Conservation (phyloP, 192 early-diverging fungal genomes). For the Lobosporangium transversale region DNA sequence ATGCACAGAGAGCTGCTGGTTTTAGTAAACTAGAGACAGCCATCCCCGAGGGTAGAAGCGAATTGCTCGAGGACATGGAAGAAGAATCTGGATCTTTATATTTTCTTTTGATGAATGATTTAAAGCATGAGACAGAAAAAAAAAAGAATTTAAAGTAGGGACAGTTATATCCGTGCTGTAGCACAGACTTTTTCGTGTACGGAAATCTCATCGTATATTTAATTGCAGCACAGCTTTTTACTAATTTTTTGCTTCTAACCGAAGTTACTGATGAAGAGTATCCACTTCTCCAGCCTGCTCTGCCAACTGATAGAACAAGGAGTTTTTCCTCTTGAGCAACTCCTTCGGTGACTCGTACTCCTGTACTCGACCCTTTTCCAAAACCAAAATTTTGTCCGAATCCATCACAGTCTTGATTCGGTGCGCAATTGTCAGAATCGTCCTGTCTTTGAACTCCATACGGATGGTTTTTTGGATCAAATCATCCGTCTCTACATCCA, state of each 20-base stretch:
- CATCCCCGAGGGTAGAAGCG: slow-evolving; percentile 20
- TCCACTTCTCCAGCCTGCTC: slow-evolving; percentile 51
- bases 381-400: slow-evolving; percentile 83
- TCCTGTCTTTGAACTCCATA: slow-evolving; percentile 76
- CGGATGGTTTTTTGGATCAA: slow-evolving; percentile 89
- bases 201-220: too few species aligned
- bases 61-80: slow-evolving; percentile 19
- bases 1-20: slow-evolving; percentile 59
- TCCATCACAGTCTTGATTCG: slow-evolving; percentile 83
- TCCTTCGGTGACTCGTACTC: slow-evolving; percentile 62
- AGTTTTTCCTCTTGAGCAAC: slow-evolving; percentile 53
- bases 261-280: too few species aligned
- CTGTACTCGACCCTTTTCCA: slow-evolving; percentile 51
- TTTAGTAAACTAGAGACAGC: slow-evolving; percentile 42
- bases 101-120: too few species aligned
- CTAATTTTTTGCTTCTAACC: too few species aligned
- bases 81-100: too few species aligned
- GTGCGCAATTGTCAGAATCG: slow-evolving; percentile 91
- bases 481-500: slow-evolving; percentile 86
- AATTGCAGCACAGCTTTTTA: too few species aligned
- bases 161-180: too few species aligned
- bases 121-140: too few species aligned
- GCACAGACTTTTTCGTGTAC: too few species aligned
- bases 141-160: too few species aligned
- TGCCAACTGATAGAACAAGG: slow-evolving; percentile 33